These are phyloP conservation scores for Sporothrix mexicana DNA, from an alignment of 2,329 filamentous ascomycete genomes.

Conservation along the genomic window DNA sequence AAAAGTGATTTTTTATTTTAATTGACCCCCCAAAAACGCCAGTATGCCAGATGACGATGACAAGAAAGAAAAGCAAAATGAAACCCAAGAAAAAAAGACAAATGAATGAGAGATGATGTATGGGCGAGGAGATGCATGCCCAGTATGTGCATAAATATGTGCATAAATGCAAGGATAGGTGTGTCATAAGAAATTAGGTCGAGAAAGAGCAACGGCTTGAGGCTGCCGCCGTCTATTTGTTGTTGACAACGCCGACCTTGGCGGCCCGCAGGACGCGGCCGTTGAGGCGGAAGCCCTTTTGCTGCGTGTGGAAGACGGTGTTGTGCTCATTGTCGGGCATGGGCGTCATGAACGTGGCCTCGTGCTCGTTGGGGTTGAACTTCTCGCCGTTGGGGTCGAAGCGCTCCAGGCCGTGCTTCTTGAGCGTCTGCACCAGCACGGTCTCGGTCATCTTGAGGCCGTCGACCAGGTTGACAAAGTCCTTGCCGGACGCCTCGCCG, in stretches of 20 bases:
- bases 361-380: constrained; percentile 96
- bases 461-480: constrained; percentile 80
- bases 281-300: constrained; percentile 95
- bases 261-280: constrained; percentile 86
- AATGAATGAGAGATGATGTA: constrained; percentile 4
- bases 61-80: neutral
- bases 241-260: constrained; percentile 96
- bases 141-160: neutral
- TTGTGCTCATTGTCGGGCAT: constrained; percentile 87
- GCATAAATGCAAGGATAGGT: neutral
- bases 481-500: constrained; percentile 58
- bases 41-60: constrained; percentile 30
- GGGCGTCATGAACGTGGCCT: constrained; percentile 93
- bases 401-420: constrained; percentile 92
- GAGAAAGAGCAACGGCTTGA: neutral
- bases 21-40: constrained; percentile 35
- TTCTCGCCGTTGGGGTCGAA: constrained; percentile 83
- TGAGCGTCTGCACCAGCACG: constrained; percentile 84
- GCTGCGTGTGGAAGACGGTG: constrained; percentile 88
- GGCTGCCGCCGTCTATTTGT: constrained; percentile 50
- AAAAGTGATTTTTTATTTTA: constrained; percentile 6
- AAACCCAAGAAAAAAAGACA: neutral
- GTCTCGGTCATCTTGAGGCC: constrained; percentile 94
- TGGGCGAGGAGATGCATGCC: constrained; percentile 17
- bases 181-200: neutral